phyloP scores from a whole-genome alignment of 371 early-diverging fungal species.

The Dichotomocladium elegans region DNA sequence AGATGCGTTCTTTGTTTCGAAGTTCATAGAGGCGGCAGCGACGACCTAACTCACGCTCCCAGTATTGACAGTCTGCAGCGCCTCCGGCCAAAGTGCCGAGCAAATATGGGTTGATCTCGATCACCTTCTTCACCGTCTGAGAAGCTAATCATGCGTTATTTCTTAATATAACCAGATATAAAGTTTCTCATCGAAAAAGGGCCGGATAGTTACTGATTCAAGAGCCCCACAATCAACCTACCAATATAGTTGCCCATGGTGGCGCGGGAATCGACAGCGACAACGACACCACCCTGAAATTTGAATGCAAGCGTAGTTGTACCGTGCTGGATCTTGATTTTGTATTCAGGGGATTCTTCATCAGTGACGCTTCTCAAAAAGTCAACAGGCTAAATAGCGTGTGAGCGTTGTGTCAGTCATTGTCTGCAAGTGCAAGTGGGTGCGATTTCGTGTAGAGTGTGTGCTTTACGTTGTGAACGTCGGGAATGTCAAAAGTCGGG shows the following conservation, averaged over 20 bases:
- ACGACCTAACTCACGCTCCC: conserved; percentile 98
- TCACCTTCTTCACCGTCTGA: conserved; percentile 98
- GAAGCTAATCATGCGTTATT: conserved; percentile 62
- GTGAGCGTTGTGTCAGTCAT: not conserved
- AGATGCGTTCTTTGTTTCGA: conserved; percentile 97
- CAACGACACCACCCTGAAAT: conserved; percentile 96
- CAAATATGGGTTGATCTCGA: conserved; percentile 99
- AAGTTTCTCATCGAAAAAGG: not conserved
- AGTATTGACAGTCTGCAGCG: conserved; percentile 99
- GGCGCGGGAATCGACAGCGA: conserved; percentile 99
- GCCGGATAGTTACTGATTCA: too few relatives aligned
- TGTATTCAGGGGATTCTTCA: conserved; percentile 54
- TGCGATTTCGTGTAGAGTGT: not conserved
- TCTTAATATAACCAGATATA: not conserved
- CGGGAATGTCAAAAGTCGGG: conserved; percentile 73
- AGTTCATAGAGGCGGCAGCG: conserved; percentile 96
- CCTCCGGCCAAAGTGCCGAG: conserved; percentile 99
- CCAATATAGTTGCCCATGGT: conserved; percentile 98
- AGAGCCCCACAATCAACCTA: too few relatives aligned
- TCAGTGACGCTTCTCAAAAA: conserved; percentile 62
- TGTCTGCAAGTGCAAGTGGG: not conserved
- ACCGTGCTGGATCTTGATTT: conserved; percentile 93
- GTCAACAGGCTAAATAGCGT: conserved; percentile 51
- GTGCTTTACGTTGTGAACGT: conserved; percentile 61
- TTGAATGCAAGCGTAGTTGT: conserved; percentile 99